Base-by-base conservation (phyloP, 2,329 filamentous ascomycete species). In the Sclerotinia trifoliorum region DNA sequence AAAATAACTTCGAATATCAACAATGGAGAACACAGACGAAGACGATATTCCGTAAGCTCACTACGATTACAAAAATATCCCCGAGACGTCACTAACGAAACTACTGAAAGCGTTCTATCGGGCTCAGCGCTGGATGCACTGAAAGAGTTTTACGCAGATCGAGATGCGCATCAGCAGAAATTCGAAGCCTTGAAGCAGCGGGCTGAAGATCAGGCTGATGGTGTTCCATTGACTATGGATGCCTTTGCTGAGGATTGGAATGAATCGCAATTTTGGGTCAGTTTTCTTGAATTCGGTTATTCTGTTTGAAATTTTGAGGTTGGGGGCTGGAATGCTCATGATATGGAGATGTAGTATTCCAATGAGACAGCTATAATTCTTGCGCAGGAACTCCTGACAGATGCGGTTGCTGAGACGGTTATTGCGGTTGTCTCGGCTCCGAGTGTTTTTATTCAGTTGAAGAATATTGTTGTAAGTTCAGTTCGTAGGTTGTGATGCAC, bases 231-330 rank as follows among this genome's bases (percentile, higher is more conserved):
- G 46, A 84, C 80, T 52, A 94, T 94, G 86, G 86, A 90, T 42
- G 81, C 85, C 1, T 95, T 94, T 74, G 83, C 83, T 1, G 92
- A 94, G 79, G 89, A 94, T 78, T 95, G 92, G 92, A 92, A 94
- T 75, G 86, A 90, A 75, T 90, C 86, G 70, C 91, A 94, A 79
- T 95, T 95, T 75, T 95, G 92, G 91, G 88, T 91, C 81, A 51
- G 82, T 76, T 39, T 19, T 35, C 29, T 51, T 26, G 26, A 15
- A 15, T 35, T 49, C 7, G n/a, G 39, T 51, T 35, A 2, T n/a
- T 56, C 19, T n/a, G 29, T 6, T 21, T 5, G 19, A n/a, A 15
- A 35, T 51, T 39, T 29, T 11, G 10, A 51, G 19, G 29, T 67
- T 39, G 3, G 35, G n/a, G 19, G 10, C 21, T 35, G 7, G 55